Base-by-base conservation (phyloP, 1,284 basidiomycete species). In the Pulveroboletus sp. region DNA sequence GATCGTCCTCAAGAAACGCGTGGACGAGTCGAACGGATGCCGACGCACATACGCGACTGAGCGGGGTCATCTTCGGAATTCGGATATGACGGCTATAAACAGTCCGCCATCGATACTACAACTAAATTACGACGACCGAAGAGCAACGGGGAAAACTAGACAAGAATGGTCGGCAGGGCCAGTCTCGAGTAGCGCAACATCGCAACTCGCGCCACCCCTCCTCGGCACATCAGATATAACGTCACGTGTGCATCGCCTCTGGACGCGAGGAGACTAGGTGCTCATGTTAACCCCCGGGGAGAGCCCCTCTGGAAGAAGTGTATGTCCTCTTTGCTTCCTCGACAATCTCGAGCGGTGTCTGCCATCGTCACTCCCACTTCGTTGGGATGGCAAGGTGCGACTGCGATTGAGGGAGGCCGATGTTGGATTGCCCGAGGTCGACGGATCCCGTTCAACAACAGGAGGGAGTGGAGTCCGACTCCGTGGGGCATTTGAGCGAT, bases 321-420 rank as follows among this genome's bases (percentile, higher is more conserved):
- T 57, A 35, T 77, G 77, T 40, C 70, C 74, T 62, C 76, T 80
- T 61, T 79, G 77, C 65, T 82, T 83, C 62, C 75, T 76, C 50
- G 82, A 63, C 29, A 82, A 66, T 59, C 78, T 75, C 41, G 74
- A 63, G 13, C 71, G 70, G 24, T 67, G 73, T 54, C 71, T 71
- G 41, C 78, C 76, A 36, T 75, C 75, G 35, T 75, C 74, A 24
- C 61, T 53, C 52, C 66, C 55, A 56, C 52, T 62, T 56, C 70
- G 66, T 17, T 67, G 68, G 2, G 79, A 78, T 9, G 86, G 86
- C 54, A 88, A 58, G 36, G 86, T 88, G 59, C 80, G 76, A 65
- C 86, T 86, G 37, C 86, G 76, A 45, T 74, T 75, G 29, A 73
- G 70, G n/a, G 70, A 65, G 47, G 65, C 56, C 19, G 63, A 56